Percentiles rank a stretch among this genome's conserved stretches.
Conservation (phyloP, 2,329 filamentous ascomycete genomes). For the Claviceps sp. region DNA sequence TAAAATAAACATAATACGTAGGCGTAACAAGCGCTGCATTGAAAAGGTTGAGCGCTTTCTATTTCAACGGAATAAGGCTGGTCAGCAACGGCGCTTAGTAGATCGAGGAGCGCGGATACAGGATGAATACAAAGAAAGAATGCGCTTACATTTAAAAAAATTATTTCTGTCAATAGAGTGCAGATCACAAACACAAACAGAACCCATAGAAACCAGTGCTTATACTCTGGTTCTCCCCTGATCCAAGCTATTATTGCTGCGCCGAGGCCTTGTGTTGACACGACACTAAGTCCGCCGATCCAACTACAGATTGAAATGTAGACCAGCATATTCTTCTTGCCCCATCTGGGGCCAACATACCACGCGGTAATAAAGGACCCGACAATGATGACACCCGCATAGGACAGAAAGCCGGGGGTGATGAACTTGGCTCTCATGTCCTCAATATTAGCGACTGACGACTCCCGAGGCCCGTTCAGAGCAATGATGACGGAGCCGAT, state of each 20-base stretch:
- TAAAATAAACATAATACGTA: constrained; percentile 98
- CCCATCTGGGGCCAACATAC: constrained; percentile 76
- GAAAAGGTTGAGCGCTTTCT: constrained; percentile 98
- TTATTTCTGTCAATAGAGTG: constrained; percentile 87
- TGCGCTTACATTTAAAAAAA: constrained; percentile 75
- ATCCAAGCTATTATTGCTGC: constrained; percentile 83
- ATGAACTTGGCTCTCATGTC: constrained; percentile 85
- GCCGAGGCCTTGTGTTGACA: constrained; percentile 85
- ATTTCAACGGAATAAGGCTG: neutral
- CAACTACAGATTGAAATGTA: constrained; percentile 94
- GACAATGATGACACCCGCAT: constrained; percentile 69
- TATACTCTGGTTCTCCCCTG: constrained; percentile 74
- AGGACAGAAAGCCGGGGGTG: constrained; percentile 72
- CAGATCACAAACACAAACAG: constrained; percentile 77
- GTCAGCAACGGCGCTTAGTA: neutral
- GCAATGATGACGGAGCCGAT: constrained; percentile 88
- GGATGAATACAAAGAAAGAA: neutral
- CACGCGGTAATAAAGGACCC: constrained; percentile 59
- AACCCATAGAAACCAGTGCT: constrained; percentile 94
- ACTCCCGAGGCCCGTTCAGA: constrained; percentile 79
- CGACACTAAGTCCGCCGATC: constrained; percentile 86
- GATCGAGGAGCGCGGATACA: neutral
- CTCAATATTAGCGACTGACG: constrained; percentile 75
- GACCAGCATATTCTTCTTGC: constrained; percentile 94
- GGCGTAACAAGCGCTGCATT: constrained; percentile 95